Evolutionary conservation across 1,284 basidiomycete species (phyloP).

Genomic region (Puccinia novopanici): DNA sequence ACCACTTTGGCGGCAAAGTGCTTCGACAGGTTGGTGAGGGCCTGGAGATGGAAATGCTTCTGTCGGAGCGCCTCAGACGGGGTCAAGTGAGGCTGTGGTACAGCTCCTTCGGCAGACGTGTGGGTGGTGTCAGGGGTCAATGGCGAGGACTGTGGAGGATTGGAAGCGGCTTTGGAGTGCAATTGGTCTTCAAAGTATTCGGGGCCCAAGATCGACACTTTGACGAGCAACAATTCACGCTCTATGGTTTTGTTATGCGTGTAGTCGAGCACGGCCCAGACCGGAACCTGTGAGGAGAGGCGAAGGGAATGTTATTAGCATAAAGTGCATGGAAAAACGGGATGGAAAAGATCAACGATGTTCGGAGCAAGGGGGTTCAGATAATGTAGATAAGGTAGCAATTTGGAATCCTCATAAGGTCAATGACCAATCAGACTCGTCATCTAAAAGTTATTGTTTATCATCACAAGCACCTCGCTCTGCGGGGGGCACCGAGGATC

Average conservation of each 20-base stretch:
- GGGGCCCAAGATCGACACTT: constrained; percentile 92
- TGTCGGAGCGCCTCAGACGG: constrained; percentile 76
- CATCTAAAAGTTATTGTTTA: constrained; percentile 36
- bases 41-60: constrained; percentile 85
- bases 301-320: not conserved
- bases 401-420: constrained; percentile 31
- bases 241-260: constrained; percentile 81
- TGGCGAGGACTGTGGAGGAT: constrained; percentile 36
- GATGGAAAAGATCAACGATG: not conserved
- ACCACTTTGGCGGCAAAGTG: constrained; percentile 94
- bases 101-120: constrained; percentile 65
- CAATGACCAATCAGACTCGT: constrained; percentile 29
- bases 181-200: constrained; percentile 93
- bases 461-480: constrained; percentile 38
- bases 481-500: not conserved
- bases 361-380: constrained; percentile 17
- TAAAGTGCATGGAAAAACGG: not conserved
- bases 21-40: constrained; percentile 76
- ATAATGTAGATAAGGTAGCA: constrained; percentile 48
- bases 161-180: constrained; percentile 52
- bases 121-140: constrained; percentile 55
- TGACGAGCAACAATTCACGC: constrained; percentile 83
- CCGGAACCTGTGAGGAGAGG: not conserved
- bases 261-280: constrained; percentile 92
- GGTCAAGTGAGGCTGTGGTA: constrained; percentile 64